Base-by-base conservation (phyloP, 75 land plant species). In the Selaginella moellendorffii region DNA sequence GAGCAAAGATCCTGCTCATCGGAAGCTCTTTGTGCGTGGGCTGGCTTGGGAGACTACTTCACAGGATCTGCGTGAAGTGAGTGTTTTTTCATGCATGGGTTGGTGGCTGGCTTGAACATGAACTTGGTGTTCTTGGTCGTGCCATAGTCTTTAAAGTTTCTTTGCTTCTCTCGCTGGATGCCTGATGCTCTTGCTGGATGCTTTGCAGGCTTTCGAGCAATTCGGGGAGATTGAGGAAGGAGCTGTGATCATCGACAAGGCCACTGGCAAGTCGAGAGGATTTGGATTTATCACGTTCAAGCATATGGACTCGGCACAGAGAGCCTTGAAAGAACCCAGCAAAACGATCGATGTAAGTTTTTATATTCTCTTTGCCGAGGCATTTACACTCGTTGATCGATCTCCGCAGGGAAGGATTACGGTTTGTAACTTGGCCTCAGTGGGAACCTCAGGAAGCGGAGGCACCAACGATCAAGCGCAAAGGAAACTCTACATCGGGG, bases 21-120 rank as follows among this genome's bases (percentile, higher is more conserved):
- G 88, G 77, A 85, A 85, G 83, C 85, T 85, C 79, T 85, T 85
- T 80, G 85, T 85, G 77, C 88, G 88, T 83, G 88, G 88, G 54
- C 74, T 62, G n/a, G n/a, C n/a, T n/a, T n/a, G n/a, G n/a, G n/a
- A n/a, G n/a, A n/a, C n/a, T n/a, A n/a, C n/a, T n/a, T n/a, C n/a
- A n/a, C n/a, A n/a, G n/a, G n/a, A n/a, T n/a, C n/a, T n/a, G n/a
- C n/a, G n/a, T n/a, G n/a, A 17, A 20, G 5, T 25, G 24, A 17
- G 64, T 21, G 88, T n/a, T n/a, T n/a, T n/a, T n/a, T n/a, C 66
- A 74, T 79, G 72, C 60, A 75, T 68, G 64, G 67, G 67, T 53
- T 77, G 78, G 29, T 62, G 61, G 65, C n/a, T 18, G 59, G 62
- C n/a, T n/a, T n/a, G n/a, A n/a, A n/a, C 30, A 20, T 64, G 24